Conservation (phyloP, 306 rosid genomes). For the Lupinus albus region DNA sequence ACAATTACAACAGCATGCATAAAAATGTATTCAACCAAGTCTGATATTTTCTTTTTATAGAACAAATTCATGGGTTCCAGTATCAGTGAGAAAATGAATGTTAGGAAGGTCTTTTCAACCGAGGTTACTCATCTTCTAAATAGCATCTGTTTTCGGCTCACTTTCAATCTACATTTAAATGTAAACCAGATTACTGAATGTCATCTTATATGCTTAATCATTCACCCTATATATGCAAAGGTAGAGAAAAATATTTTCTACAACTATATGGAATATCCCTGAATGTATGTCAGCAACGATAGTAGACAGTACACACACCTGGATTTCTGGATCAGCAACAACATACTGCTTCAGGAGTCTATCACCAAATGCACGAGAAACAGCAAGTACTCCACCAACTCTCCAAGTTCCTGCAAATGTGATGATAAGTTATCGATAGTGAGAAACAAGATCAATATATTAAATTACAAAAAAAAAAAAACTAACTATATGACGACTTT, state of each 20-base stretch:
- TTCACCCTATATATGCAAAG: background rate
- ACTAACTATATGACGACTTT: constrained; percentile 6
- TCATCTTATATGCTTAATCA: background rate
- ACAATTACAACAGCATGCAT: constrained; percentile 18
- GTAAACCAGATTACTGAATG: background rate
- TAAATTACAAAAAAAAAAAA: background rate
- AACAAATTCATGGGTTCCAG: background rate
- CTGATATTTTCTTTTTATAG: background rate
- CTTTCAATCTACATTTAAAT: background rate
- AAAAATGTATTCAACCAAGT: background rate
- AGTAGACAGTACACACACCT: constrained; percentile 60
- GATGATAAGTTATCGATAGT: constrained; percentile 29
- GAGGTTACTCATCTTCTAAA: constrained; percentile 10
- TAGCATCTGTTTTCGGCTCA: background rate
- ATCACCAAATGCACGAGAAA: constrained; percentile 98
- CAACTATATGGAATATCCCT: background rate
- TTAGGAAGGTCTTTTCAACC: background rate
- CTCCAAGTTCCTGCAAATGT: constrained; percentile 88
- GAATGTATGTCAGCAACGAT: background rate
- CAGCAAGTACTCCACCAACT: constrained; percentile 99
- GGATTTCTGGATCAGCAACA: constrained; percentile 98
- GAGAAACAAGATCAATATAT: background rate
- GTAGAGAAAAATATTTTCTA: constrained; percentile 11
- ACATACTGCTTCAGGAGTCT: constrained; percentile 94
- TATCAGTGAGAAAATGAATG: constrained; percentile 13